Base-by-base conservation (phyloP, 192 early-diverging fungal genomes). In the Mortierella claussenii region DNA sequence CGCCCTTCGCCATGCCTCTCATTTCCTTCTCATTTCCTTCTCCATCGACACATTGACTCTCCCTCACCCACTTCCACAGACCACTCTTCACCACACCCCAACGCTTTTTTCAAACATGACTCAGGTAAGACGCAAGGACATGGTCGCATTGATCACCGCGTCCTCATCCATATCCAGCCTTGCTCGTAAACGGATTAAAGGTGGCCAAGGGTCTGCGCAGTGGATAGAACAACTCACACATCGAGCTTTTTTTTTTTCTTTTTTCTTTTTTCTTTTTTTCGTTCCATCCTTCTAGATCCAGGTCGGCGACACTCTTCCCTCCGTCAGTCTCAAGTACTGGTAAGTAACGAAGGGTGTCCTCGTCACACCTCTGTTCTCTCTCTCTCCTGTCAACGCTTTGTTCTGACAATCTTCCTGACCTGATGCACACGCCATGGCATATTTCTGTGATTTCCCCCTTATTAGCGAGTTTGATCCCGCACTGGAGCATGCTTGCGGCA, bases 291-390 rank as follows among this genome's bases (percentile, higher is more conserved):
- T 46, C 15, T 27, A 76, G 73, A 66, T 76, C 53, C 46, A 76
- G 18, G 64, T 67, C 46, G 73, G 73, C 54, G 73, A 76, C 31
- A 76, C 59, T 24, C 73, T 76, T 47, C 73, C 73, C 47, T 40
- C 51, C 5, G 73, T 76, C 26, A 48, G 44, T 12, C 58, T 76
- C 64, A 76, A 76, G 64, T 59, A 62, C 63, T 76, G 73, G 69
- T 71, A 71, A 57, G 52, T 42, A 13, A 32, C 7, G 18, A 5
- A 26, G 9, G 13, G 43, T 45, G 20, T 3, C 43, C 20, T n/a
- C 13, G 15, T 46, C 5, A 20, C 45, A 21, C 6, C 0, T 36
- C 28, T 37, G 33, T 28, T 36, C 11, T 37, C 0, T 8, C 10
- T 23, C 44, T 49, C 7, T 27, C 2, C 0, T 20, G 17, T n/a